Base-by-base conservation (phyloP, 129 eudicot species). In the Chrysanthemum makinoi region DNA sequence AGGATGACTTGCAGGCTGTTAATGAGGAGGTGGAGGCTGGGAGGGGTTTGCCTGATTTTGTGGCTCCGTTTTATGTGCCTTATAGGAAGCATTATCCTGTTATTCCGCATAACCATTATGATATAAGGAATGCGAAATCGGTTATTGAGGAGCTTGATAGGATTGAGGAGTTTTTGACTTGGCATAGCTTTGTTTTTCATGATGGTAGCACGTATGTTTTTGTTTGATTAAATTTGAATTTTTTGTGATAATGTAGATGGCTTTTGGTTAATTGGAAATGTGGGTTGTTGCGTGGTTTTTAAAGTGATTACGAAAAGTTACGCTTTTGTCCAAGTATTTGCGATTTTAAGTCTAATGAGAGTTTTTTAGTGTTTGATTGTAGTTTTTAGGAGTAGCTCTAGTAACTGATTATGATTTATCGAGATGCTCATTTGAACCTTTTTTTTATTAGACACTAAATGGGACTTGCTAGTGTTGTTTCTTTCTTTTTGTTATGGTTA, bases 151-250 rank as follows among this genome's bases (percentile, higher is more conserved):
- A 89, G 69, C 77, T 93, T 62, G 98, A 93, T 75, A 77, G 95
- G 69, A 87, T 87, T 83, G 98, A 93, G 84, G 98, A 93, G 88
- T 85, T 89, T 64, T 75, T 93, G 82, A 53, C 14, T 9, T 93
- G 98, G 98, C 84, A 82, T 49, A 93, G 98, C 88, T 89, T 58
- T 73, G 83, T 93, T 77, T 93, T 93, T 72, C 46, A 78, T 2
- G 98, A 92, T 78, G 98, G 96, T 0, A 85, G 88, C 95, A 66
- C 95, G 96, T 92, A 81, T 83, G 98, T 85, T 6, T 30, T 30
- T 30, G 35, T 30, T 4, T 30, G 35, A 1, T 4, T 30, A 30
- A 1, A 30, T 30, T 30, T 30, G 35, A 30, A 4, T 4, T 30
- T 0, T 30, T 30, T 30, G 35, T 30, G 35, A 30, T 0, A 30